A percentile compares a stretch with the other conserved stretches of the same genome.
phyloP scores from a whole-genome alignment of 2,329 filamentous ascomycete genomes.

The Aureobasidium sp. region DNA sequence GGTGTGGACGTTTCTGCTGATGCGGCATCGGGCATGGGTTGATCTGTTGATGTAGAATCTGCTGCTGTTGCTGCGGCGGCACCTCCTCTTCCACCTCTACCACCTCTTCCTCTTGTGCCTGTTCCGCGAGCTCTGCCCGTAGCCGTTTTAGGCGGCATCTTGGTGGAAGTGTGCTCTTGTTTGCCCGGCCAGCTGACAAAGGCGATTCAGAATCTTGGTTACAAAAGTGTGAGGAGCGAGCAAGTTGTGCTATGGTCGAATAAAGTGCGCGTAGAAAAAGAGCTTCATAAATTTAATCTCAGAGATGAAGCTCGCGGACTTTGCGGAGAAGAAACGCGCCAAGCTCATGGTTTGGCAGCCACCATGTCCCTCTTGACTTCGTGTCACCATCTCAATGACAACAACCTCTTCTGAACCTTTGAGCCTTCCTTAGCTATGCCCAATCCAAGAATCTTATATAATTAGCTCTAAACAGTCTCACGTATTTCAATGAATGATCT shows the following conservation, averaged over 20 bases:
- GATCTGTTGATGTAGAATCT: background rate
- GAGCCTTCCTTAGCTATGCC: too few species aligned
- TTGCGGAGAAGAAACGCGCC: background rate
- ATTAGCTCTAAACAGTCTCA: too few species aligned
- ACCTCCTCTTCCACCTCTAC: background rate
- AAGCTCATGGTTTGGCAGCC: background rate
- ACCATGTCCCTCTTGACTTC: background rate
- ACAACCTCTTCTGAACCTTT: too few species aligned
- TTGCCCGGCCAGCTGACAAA: background rate
- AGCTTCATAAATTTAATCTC: background rate
- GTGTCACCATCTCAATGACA: background rate
- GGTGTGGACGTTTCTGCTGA: slow-evolving; percentile 7
- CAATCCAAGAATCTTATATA: too few species aligned
- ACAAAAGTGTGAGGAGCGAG: background rate
- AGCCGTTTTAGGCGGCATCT: slow-evolving; percentile 18
- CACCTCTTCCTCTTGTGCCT: slow-evolving; percentile 14
- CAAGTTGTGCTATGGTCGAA: background rate
- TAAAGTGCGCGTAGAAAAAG: background rate
- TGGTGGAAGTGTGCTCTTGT: background rate
- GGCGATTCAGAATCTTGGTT: background rate
- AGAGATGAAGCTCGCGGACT: background rate
- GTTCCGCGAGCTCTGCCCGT: slow-evolving; percentile 12
- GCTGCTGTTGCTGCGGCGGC: background rate
- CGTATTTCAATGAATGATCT: too few species aligned
- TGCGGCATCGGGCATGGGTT: background rate